Evolutionary conservation across 2,329 filamentous ascomycete species (phyloP), one percentile per base, ranked within the genome.

Genomic region (Calycina marina): DNA sequence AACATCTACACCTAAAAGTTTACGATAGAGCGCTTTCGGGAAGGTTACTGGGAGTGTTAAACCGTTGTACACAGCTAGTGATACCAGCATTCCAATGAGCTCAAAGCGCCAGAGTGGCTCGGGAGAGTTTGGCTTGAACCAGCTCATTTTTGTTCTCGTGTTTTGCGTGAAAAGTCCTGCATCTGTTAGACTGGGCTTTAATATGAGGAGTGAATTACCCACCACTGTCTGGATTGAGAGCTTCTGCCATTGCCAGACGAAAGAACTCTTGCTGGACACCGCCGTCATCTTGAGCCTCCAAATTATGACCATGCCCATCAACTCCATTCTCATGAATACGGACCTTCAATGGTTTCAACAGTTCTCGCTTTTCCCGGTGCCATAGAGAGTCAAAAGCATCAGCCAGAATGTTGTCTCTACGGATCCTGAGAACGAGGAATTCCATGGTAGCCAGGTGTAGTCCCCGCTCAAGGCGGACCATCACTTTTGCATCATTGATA

Each of bases 221-320:
- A 56, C 72, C 85, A 47, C 80, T 83, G 26, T 75, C 67, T 4
- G 83, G 78, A 45, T 83, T 67, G 28, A 96, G 66, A 3, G 80
- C 81, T 48, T 93, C 77, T 1, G 72, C 72, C 44, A 94, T 75
- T 12, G 82, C 74, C 16, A 94, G 58, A 11, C 84, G 74, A 58
- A 98, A 96, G 52, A 93, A 96, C 42, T 98, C 90, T 52, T 93
- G 86, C 46, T 94, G 88, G 1, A 98, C 86, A 40, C 90, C 90
- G 26, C 90, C 90, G 30, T 88, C 84, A 53, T 98, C 90, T 18
- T 92, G 72, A 0, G 90, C 90, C 52, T 92, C 77, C n/a, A n/a
- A n/a, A n/a, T n/a, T n/a, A n/a, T n/a, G n/a, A n/a, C n/a, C n/a
- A n/a, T n/a, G n/a, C n/a, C n/a, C 20, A 54, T 96, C 90, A 17